Conservation (phyloP, 78 protist genomes). For the Dictyostelium citrinum region DNA sequence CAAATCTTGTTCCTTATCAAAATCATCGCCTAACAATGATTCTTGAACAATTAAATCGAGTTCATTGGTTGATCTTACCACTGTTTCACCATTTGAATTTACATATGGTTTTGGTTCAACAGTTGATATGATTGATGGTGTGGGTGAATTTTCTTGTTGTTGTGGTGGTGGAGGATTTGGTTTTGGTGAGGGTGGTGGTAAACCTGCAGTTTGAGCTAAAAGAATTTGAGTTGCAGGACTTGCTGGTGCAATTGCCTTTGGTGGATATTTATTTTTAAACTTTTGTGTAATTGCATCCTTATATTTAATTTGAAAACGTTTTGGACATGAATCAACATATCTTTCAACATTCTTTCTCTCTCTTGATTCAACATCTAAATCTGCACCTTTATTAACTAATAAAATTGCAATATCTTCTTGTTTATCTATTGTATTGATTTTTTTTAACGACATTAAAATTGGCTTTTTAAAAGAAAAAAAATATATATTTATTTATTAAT, state of each 20-base stretch:
- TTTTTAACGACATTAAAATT: constrained; percentile 26
- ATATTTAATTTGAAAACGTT: constrained; percentile 10
- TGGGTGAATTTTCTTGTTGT: not conserved
- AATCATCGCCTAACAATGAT: constrained; percentile 10
- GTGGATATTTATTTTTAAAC: not conserved
- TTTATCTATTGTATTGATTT: not conserved
- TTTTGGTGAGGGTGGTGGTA: not conserved
- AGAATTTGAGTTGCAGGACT: not conserved
- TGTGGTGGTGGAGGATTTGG: not conserved
- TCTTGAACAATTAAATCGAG: not conserved
- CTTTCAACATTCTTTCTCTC: constrained; percentile 20
- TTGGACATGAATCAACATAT: constrained; percentile 25
- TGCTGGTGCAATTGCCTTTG: not conserved
- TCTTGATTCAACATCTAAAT: constrained; percentile 4
- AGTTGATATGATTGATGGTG: constrained; percentile 10
- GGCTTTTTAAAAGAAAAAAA: not conserved
- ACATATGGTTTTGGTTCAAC: constrained; percentile 8
- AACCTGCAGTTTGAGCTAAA: not conserved
- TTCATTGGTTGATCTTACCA: not conserved
- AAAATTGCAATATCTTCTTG: constrained; percentile 60
- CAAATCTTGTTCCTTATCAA: constrained; percentile 1
- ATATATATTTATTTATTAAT: not conserved
- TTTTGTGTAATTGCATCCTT: constrained; percentile 37
- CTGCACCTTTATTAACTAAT: constrained; percentile 55
- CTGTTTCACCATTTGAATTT: constrained; percentile 18